These are phyloP conservation scores for Rhodamnia rubescens DNA, from an alignment of 345 rosid genomes.

Conservation along the genomic window DNA sequence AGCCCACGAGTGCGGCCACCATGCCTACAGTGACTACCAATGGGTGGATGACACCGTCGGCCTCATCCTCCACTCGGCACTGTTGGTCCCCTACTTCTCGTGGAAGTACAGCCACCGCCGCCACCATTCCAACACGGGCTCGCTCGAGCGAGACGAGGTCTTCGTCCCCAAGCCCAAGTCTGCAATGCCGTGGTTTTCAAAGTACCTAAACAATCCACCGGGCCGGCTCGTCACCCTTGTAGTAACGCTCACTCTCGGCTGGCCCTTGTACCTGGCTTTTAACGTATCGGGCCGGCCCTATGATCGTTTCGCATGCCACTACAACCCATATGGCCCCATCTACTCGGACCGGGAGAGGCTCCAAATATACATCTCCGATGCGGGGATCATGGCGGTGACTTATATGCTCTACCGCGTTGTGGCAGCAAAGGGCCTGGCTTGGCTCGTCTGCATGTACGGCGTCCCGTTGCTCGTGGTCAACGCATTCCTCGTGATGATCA, in stretches of 20 bases:
- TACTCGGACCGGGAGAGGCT: constrained; percentile 35
- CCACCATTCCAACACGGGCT: constrained; percentile 60
- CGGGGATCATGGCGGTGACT: constrained; percentile 23
- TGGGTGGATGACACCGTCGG: constrained; percentile 53
- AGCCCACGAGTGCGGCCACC: constrained; percentile 68
- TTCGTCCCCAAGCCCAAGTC: constrained; percentile 47
- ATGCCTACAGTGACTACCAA: constrained; percentile 52
- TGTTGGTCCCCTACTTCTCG: constrained; percentile 54
- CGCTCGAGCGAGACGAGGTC: constrained; percentile 54
- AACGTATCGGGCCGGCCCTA: constrained; percentile 36
- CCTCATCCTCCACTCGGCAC: constrained; percentile 41
- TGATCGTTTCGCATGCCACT: constrained; percentile 38
- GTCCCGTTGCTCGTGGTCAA: constrained; percentile 40
- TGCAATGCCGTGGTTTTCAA: constrained; percentile 12
- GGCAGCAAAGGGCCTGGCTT: constrained; percentile 26
- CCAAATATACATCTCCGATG: constrained; percentile 38
- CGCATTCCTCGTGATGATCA: constrained; percentile 40
- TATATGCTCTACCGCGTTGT: constrained; percentile 24
- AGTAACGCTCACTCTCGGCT: constrained; percentile 28
- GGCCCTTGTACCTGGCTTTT: constrained; percentile 37
- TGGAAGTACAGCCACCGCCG: constrained; percentile 67
- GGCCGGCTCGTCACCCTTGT: constrained; percentile 23
- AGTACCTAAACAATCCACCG: constrained; percentile 32
- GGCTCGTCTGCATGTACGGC: constrained; percentile 41
- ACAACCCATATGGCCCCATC: constrained; percentile 38